These are phyloP conservation scores for Gnaphalium uliginosum DNA, from an alignment of 129 eudicot genomes.

Conservation along the genomic window DNA sequence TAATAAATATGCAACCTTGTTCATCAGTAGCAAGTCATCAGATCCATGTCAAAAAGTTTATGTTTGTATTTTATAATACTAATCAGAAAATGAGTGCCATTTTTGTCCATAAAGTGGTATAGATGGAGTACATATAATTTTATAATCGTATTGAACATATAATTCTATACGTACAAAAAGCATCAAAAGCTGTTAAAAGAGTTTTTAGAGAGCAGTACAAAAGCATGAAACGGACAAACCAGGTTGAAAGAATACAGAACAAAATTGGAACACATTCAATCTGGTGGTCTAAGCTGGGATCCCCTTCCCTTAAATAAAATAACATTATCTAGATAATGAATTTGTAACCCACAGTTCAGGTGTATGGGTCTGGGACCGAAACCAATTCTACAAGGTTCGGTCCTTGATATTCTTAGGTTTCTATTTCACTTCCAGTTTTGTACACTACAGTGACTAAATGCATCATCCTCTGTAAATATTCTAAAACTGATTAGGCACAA, in stretches of 20 bases:
- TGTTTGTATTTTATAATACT: too few relatives aligned
- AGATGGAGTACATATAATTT: too few relatives aligned
- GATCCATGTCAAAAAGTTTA: too few relatives aligned
- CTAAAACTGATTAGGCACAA: not conserved
- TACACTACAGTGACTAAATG: not conserved
- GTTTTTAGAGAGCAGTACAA: not conserved
- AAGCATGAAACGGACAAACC: not conserved
- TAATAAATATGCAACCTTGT: too few relatives aligned
- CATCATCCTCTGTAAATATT: not conserved
- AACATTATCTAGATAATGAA: not conserved
- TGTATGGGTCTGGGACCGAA: not conserved
- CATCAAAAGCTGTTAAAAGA: too few relatives aligned
- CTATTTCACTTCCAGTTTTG: not conserved
- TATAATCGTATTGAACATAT: too few relatives aligned
- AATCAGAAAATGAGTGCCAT: too few relatives aligned
- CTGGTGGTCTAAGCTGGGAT: not conserved
- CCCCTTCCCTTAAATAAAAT: not conserved
- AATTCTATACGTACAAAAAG: not conserved
- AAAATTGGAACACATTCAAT: too few relatives aligned
- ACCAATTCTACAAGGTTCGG: not conserved
- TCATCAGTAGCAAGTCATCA: too few relatives aligned
- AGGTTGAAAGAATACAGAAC: not conserved
- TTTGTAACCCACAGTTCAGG: not conserved
- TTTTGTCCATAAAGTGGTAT: too few relatives aligned
- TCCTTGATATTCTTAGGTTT: not conserved